Conservation (phyloP, 2,329 filamentous ascomycete species). For the Macrophomina tecta region DNA sequence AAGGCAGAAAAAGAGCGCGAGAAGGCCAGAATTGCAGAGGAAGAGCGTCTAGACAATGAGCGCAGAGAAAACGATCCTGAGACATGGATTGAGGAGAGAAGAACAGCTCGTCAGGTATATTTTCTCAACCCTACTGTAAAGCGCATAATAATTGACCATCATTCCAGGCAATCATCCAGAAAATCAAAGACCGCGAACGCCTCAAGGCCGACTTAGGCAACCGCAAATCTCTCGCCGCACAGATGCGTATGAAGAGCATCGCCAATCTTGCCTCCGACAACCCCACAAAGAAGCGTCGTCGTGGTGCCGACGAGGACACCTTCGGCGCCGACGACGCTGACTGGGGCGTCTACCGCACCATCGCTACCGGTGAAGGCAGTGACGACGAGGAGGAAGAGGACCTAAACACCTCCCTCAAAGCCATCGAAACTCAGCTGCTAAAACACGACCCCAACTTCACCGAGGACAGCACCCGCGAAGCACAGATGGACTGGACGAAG, state of each 20-base stretch:
- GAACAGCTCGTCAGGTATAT: conserved; percentile 67
- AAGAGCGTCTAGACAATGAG: conserved; percentile 82
- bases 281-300: conserved; percentile 80
- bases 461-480: conserved; percentile 89
- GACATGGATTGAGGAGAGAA: conserved; percentile 82
- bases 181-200: conserved; percentile 91
- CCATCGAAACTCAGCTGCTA: conserved; percentile 82
- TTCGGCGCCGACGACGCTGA: conserved; percentile 98
- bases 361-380: conserved; percentile 79
- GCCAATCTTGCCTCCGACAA: conserved; percentile 93
- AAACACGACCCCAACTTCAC: conserved; percentile 87
- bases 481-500: conserved; percentile 94
- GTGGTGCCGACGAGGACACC: conserved; percentile 89
- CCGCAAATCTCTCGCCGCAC: conserved; percentile 92
- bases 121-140: conserved; percentile 12
- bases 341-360: conserved; percentile 95
- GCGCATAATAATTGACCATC: conserved; percentile 35
- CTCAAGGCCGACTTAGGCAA: conserved; percentile 95
- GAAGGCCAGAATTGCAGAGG: conserved; percentile 81
- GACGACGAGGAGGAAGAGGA: conserved; percentile 95
- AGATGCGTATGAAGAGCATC: conserved; percentile 98
- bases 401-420: conserved; percentile 72
- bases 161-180: conserved; percentile 67
- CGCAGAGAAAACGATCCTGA: conserved; percentile 84
- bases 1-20: conserved; percentile 96